Conservation (phyloP, 495 filamentous ascomycete species). For the Neurospora terricola region DNA sequence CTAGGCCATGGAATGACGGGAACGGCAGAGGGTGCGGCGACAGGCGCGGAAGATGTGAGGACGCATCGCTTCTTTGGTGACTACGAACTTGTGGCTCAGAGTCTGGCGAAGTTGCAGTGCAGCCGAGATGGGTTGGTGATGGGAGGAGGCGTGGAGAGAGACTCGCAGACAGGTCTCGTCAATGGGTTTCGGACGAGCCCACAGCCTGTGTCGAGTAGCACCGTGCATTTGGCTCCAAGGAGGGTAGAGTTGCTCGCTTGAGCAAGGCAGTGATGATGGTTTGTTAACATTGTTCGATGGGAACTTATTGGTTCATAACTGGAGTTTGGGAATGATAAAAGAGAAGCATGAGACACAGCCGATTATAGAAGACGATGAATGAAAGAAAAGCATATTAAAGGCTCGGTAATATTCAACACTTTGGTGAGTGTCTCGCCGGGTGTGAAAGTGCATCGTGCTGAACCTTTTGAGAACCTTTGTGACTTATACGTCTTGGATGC, state of each 20-base stretch:
- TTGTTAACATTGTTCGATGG: not conserved
- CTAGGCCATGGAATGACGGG: constrained; percentile 32
- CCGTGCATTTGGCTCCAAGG: not conserved
- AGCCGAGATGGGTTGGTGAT: constrained; percentile 23
- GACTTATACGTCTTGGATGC: not conserved
- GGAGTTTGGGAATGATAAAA: not conserved
- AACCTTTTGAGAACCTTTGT: not conserved
- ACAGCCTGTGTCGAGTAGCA: not conserved
- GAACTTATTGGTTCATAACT: not conserved
- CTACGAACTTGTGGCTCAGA: constrained; percentile 21
- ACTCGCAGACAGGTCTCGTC: constrained; percentile 24
- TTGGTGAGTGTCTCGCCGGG: not conserved
- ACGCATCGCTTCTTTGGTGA: constrained; percentile 34
- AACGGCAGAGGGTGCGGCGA: not conserved
- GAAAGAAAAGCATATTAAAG: not conserved
- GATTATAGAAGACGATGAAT: not conserved
- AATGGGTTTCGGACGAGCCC: constrained; percentile 21
- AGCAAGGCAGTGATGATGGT: not conserved
- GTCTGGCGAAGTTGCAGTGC: constrained; percentile 15
- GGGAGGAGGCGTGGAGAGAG: constrained; percentile 24
- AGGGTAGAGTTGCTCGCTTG: not conserved
- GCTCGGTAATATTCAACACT: not conserved
- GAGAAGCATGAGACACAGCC: not conserved
- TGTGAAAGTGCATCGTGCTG: not conserved
- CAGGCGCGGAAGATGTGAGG: constrained; percentile 18